These are phyloP conservation scores for Colletotrichum viniferum DNA, from an alignment of 2,329 filamentous ascomycete genomes.

Conservation along the genomic window DNA sequence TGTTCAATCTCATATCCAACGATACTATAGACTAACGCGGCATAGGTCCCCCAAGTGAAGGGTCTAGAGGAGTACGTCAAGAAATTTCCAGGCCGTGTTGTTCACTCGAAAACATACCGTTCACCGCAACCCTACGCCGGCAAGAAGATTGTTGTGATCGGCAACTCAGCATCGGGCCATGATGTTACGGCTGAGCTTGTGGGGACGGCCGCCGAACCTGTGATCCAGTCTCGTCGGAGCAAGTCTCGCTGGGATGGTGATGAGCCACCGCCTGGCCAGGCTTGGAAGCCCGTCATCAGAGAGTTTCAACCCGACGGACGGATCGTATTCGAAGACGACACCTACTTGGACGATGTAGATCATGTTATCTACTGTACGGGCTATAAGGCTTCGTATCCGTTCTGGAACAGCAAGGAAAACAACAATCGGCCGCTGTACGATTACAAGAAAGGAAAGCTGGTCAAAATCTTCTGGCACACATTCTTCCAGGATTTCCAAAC, in stretches of 20 bases:
- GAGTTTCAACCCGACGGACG: slow-evolving; percentile 46
- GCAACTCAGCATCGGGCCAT: slow-evolving; percentile 49
- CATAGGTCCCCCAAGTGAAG: slow-evolving; percentile 48
- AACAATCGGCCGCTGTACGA: slow-evolving; percentile 52
- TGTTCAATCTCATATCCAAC: neutral
- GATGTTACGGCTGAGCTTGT: slow-evolving; percentile 43
- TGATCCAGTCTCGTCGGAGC: slow-evolving; percentile 57
- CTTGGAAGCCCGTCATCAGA: slow-evolving; percentile 58
- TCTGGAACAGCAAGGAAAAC: slow-evolving; percentile 51
- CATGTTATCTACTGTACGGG: slow-evolving; percentile 47
- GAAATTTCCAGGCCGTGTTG: slow-evolving; percentile 42
- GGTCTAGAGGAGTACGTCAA: slow-evolving; percentile 45
- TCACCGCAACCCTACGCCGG: slow-evolving; percentile 35
- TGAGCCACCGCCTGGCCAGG: slow-evolving; percentile 48
- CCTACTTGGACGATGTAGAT: slow-evolving; percentile 39
- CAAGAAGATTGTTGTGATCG: slow-evolving; percentile 42
- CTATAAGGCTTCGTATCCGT: slow-evolving; percentile 47
- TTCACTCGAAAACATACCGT: slow-evolving; percentile 52
- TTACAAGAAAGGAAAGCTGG: slow-evolving; percentile 48
- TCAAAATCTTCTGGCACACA: slow-evolving; percentile 55
- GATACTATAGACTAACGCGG: neutral
- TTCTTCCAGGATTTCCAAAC: slow-evolving; percentile 53
- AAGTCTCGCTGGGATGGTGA: slow-evolving; percentile 55
- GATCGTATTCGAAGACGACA: slow-evolving; percentile 46
- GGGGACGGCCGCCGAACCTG: slow-evolving; percentile 40